Evolutionary conservation across 2,329 filamentous ascomycete species (phyloP).

Genomic region (Leptodontidium sp.): DNA sequence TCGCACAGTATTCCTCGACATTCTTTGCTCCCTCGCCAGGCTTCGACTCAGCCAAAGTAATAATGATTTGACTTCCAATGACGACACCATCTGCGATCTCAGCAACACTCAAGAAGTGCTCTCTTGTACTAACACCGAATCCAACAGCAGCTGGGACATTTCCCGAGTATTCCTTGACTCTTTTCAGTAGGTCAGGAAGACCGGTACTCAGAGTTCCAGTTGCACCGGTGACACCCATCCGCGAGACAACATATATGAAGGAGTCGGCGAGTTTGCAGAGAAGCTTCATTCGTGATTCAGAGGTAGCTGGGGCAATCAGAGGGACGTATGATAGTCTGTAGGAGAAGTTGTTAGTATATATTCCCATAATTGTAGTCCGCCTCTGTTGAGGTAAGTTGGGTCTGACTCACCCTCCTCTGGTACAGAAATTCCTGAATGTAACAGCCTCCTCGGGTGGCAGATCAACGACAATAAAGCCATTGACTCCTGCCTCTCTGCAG

Average conservation of each 20-base stretch:
- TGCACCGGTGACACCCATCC: conserved; percentile 96
- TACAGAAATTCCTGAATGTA: conserved; percentile 87
- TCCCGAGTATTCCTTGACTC: conserved; percentile 92
- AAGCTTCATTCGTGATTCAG: conserved; percentile 90
- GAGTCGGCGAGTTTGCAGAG: conserved; percentile 97
- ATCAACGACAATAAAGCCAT: conserved; percentile 97
- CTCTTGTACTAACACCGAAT: conserved; percentile 93
- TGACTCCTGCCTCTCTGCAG: conserved; percentile 83
- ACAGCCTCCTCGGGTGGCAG: conserved; percentile 95
- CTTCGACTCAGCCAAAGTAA: conserved; percentile 74
- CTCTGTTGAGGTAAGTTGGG: background rate
- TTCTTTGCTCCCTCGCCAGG: conserved; percentile 72
- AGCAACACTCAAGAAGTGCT: conserved; percentile 89
- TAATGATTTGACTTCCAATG: conserved; percentile 95
- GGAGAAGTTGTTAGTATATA: conserved; percentile 24
- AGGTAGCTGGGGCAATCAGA: conserved; percentile 94
- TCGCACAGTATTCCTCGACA: conserved; percentile 87
- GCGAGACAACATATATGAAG: conserved; percentile 98
- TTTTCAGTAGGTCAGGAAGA: conserved; percentile 80
- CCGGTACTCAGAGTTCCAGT: conserved; percentile 82
- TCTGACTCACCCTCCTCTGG: conserved; percentile 70
- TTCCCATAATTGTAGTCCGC: background rate
- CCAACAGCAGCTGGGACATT: conserved; percentile 91
- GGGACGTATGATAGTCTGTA: conserved; percentile 88
- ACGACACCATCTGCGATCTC: conserved; percentile 92